These are phyloP conservation scores for Globisporangium lucens DNA, from an alignment of 352 stramenopile genomes.

Conservation along the genomic window DNA sequence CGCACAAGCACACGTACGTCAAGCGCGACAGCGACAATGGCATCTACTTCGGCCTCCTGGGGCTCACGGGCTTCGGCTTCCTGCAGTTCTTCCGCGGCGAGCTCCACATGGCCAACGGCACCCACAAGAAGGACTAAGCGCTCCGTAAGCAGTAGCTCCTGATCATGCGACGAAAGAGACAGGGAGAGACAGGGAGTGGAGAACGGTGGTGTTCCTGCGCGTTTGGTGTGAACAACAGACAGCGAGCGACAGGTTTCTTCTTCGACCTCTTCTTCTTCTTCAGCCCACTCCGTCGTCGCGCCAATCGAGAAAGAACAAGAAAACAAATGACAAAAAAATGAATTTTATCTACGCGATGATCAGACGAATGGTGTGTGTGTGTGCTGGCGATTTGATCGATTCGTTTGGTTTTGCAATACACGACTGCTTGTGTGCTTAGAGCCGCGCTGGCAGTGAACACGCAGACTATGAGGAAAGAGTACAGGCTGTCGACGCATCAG, in stretches of 20 bases:
- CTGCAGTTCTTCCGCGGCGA: constrained; percentile 61
- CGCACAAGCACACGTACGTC: constrained; percentile 60
- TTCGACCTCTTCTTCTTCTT: not conserved
- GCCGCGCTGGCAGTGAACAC: not conserved
- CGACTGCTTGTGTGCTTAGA: not conserved
- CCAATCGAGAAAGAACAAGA: constrained; percentile 1
- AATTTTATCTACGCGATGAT: constrained; percentile 8
- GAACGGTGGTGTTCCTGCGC: not conserved
- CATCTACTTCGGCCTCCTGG: constrained; percentile 36
- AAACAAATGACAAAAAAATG: constrained; percentile 3
- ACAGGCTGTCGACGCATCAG: not conserved
- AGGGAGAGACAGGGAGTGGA: not conserved
- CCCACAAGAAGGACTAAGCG: constrained; percentile 68
- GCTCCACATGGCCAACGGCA: constrained; percentile 65
- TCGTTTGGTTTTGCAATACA: not conserved
- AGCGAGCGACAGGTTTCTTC: not conserved
- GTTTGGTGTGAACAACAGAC: not conserved
- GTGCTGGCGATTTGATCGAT: not conserved
- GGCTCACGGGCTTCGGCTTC: constrained; percentile 50
- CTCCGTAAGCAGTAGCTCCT: not conserved
- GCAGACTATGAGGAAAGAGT: no score
- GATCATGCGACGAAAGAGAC: not conserved
- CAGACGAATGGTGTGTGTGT: not conserved
- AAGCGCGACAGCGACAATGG: constrained; percentile 58
- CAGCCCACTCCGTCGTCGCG: not conserved